Evolutionary conservation across 495 filamentous ascomycete species (phyloP).

Genomic region (Neohortaea acidophila): DNA sequence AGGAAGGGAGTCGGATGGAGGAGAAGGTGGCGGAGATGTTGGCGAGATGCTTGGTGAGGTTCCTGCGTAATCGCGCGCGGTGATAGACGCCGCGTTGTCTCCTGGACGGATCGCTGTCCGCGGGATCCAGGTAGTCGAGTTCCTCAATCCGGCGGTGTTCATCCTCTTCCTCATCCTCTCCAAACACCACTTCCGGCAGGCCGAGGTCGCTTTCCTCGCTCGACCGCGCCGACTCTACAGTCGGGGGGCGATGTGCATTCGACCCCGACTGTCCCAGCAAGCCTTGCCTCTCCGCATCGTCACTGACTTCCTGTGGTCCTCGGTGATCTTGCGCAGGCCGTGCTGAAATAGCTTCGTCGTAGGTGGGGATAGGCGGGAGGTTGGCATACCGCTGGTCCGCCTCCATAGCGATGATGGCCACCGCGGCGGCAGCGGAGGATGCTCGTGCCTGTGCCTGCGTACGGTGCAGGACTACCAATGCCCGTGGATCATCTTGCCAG

Average conservation of each 20-base stretch:
- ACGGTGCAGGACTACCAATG: too few relatives aligned
- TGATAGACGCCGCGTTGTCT: slow-evolving; percentile 13
- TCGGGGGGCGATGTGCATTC: slow-evolving; percentile 58
- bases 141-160: slow-evolving; percentile 71
- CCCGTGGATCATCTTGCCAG: too few relatives aligned
- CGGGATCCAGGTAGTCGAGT: slow-evolving; percentile 73
- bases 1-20: slow-evolving; percentile 36
- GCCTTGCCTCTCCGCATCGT: slow-evolving; percentile 48
- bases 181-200: slow-evolving; percentile 20
- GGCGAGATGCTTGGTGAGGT: slow-evolving; percentile 9
- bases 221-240: slow-evolving; percentile 53
- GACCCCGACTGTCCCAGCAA: slow-evolving; percentile 32
- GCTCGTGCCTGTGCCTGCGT: too few relatives aligned
- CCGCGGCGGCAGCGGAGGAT: too few relatives aligned
- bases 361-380: slow-evolving; percentile 80
- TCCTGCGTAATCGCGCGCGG: slow-evolving; percentile 13
- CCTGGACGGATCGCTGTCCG: slow-evolving; percentile 16
- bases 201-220: slow-evolving; percentile 37
- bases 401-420: too few relatives aligned
- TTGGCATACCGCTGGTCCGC: slow-evolving; percentile 12
- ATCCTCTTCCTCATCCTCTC: slow-evolving; percentile 25
- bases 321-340: slow-evolving; percentile 42
- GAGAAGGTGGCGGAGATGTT: slow-evolving; percentile 30
- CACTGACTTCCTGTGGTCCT: slow-evolving; percentile 35
- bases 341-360: slow-evolving; percentile 73